Base-by-base conservation (phyloP, 2,329 filamentous ascomycete species). In the Aureobasidium uvarum region DNA sequence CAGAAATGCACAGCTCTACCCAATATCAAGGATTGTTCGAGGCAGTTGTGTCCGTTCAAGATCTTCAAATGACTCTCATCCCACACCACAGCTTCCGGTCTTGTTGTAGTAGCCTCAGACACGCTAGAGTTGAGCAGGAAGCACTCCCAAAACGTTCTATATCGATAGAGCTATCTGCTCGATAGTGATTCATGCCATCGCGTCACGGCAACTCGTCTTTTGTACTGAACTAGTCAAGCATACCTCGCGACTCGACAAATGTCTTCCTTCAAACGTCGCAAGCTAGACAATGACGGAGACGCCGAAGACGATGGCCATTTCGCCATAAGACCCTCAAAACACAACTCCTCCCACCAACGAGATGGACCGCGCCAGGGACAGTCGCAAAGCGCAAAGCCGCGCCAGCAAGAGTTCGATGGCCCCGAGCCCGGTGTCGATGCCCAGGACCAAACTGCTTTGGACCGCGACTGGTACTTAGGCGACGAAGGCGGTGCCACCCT, bases 381-480 rank as follows among this genome's bases (percentile, higher is more conserved):
- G 14, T 76, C 75, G 1, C 72, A 76, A 45, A 70, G 74, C 36
- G 75, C 74, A 7, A 74, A 73, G 23, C 81, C 81, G 0, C 81
- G 81, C 67, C 87, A 85, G 69, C 74, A 79, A 28, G 82, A 84
- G 65, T 86, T 88, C 66, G 86, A 90, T 54, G 84, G 83, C 2
- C 83, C 86, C 0, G 87, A 89, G 71, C 82, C 85, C 2, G 79
- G 81, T 16, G 81, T 75, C 2, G 81, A 84, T 39, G 84, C 89
- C 45, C 86, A 91, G 67, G 91, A 96, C 68, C 85, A 86, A 20
- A 85, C 85, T 68, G 90, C 88, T 11, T 81, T 96, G 64, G 93
- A 97, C 74, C 86, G 93, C 68, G 93, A 96, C 77, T 97, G 93
- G 93, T 97, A 97, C 72, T 88, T 86, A 25, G 91, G 90, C 55